Conservation (phyloP, 2,329 filamentous ascomycete genomes). For the Sarocladium brachiariae region DNA sequence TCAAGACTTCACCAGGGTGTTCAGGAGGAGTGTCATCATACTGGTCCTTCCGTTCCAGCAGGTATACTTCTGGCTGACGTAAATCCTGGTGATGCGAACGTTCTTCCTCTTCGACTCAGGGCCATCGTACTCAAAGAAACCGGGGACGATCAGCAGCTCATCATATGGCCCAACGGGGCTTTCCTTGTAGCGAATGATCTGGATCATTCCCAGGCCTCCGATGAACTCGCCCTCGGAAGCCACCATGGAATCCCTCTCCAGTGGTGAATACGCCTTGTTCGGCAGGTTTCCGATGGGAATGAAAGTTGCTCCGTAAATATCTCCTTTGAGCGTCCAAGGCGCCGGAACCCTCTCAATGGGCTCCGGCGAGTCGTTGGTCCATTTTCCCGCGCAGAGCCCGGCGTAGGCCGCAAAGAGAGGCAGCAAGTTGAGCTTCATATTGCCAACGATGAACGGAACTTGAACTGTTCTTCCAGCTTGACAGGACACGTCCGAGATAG, state of each 20-base stretch:
- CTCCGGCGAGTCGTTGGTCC: constrained; percentile 12
- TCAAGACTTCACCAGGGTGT: no score
- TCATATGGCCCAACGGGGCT: constrained; percentile 48
- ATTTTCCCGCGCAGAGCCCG: constrained; percentile 4
- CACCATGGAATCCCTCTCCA: constrained; percentile 12
- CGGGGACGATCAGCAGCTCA: constrained; percentile 42
- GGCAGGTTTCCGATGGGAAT: constrained; percentile 10
- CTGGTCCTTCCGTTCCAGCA: constrained; percentile 46
- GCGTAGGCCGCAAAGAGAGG: background rate
- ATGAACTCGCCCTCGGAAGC: constrained; percentile 27
- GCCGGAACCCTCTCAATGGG: constrained; percentile 12
- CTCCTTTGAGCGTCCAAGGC: constrained; percentile 16
- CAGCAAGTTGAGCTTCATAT: constrained; percentile 1
- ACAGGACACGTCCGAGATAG: no score
- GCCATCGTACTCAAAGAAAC: constrained; percentile 31
- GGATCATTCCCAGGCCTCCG: constrained; percentile 41
- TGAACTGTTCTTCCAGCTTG: background rate
- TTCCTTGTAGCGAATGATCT: constrained; percentile 43
- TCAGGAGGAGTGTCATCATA: constrained; percentile 24
- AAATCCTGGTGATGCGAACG: constrained; percentile 43
- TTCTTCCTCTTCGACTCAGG: constrained; percentile 27
- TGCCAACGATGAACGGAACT: background rate
- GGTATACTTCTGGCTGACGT: constrained; percentile 45
- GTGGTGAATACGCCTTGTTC: constrained; percentile 11
- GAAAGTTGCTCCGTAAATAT: constrained; percentile 13